A percentile compares a stretch with the other conserved stretches of the same genome.
These are phyloP conservation scores for Helianthus tuberosus DNA, from an alignment of 129 eudicot genomes.

Conservation along the genomic window DNA sequence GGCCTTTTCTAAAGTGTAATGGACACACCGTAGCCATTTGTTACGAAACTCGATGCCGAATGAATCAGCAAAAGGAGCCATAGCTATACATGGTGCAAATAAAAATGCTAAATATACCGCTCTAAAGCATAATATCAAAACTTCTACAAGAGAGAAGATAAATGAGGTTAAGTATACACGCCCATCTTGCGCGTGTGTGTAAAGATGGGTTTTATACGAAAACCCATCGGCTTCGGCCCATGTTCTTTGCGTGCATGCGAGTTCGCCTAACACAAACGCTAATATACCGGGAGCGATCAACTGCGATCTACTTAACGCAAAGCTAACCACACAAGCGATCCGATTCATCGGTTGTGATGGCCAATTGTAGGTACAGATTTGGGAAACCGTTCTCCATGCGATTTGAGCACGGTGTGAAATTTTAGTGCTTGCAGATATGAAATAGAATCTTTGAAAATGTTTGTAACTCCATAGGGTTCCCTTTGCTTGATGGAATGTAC, in stretches of 20 bases:
- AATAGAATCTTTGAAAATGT: conserved; percentile 32
- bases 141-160: conserved; percentile 59
- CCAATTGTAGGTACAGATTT: conserved; percentile 43
- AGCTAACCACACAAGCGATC: conserved; percentile 73
- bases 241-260: conserved; percentile 46
- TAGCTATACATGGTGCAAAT: conserved; percentile 81
- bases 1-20: conserved; percentile 69
- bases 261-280: conserved; percentile 69
- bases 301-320: conserved; percentile 81
- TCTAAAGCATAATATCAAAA: conserved; percentile 60
- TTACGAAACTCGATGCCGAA: conserved; percentile 75
- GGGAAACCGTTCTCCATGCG: conserved; percentile 68
- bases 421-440: conserved; percentile 43
- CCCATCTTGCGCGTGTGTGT: conserved; percentile 78
- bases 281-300: conserved; percentile 76
- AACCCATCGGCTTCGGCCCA: conserved; percentile 66
- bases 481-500: conserved; percentile 37
- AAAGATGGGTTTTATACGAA: conserved; percentile 49
- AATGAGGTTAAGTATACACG: conserved; percentile 60
- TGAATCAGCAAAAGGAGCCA: conserved; percentile 88
- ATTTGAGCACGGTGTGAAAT: conserved; percentile 60
- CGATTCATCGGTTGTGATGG: conserved; percentile 59
- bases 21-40: conserved; percentile 72
- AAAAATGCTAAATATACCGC: conserved; percentile 69
- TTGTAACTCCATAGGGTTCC: conserved; percentile 40